A percentile compares a stretch with the other conserved stretches of the same genome.
phyloP scores from a whole-genome alignment of 2,329 filamentous ascomycete genomes.

The Ceratocystis diversiconidia region DNA sequence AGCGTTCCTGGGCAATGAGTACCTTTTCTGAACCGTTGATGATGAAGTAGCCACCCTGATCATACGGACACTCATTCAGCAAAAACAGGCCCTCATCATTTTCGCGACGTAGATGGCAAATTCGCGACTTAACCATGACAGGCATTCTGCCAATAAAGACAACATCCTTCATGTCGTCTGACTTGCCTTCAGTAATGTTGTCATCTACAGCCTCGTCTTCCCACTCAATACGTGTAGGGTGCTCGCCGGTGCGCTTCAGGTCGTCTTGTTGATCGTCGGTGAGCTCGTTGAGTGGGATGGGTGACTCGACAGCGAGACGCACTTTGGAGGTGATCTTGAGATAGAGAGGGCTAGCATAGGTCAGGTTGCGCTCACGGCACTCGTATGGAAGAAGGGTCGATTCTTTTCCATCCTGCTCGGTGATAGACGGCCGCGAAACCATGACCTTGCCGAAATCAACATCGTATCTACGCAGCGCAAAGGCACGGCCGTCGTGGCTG shows the following conservation, averaged over 20 bases:
- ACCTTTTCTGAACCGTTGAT: constrained; percentile 99
- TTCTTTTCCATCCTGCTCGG: constrained; percentile 81
- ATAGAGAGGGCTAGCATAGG: constrained; percentile 85
- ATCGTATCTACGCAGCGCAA: constrained; percentile 82
- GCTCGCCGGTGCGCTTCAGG: constrained; percentile 39
- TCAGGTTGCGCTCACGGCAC: constrained; percentile 86
- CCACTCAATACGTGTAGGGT: constrained; percentile 45
- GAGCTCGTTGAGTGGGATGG: constrained; percentile 50
- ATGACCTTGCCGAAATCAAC: constrained; percentile 86
- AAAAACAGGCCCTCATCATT: constrained; percentile 76
- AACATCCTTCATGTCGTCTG: constrained; percentile 47
- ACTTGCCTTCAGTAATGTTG: constrained; percentile 24
- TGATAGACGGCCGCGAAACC: constrained; percentile 79
- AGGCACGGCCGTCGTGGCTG: constrained; percentile 58
- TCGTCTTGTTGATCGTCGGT: constrained; percentile 49
- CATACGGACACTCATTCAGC: constrained; percentile 93
- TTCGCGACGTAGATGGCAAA: constrained; percentile 76
- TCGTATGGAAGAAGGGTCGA: constrained; percentile 83
- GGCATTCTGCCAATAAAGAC: constrained; percentile 93
- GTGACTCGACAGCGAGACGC: constrained; percentile 65
- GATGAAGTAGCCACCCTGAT: constrained; percentile 96
- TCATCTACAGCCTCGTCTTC: constrained; percentile 41
- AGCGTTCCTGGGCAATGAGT: constrained; percentile 91
- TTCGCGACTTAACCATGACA: constrained; percentile 95
- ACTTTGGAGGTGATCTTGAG: constrained; percentile 77